Percentiles rank a stretch among this genome's conserved stretches.
Conservation (phyloP, 257 asterid genomes). For the Solanum rostratum region DNA sequence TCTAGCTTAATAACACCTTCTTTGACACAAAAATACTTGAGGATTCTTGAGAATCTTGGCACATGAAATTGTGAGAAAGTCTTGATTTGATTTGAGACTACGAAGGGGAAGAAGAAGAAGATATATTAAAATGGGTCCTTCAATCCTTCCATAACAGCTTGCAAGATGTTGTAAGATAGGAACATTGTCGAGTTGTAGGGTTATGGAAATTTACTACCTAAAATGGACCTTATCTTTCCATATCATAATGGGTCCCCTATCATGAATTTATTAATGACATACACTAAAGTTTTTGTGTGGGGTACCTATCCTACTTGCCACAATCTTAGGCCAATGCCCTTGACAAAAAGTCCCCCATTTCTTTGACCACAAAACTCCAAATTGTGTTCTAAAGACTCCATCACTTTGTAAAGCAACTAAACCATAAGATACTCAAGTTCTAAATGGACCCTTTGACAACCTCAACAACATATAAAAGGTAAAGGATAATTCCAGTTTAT, state of each 20-base stretch:
- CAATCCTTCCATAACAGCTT: neutral
- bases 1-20: neutral
- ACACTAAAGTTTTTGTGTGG: neutral
- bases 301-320: conserved; percentile 3
- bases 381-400: neutral
- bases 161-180: neutral
- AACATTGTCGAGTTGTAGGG: neutral
- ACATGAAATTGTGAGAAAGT: neutral
- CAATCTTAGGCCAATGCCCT: neutral
- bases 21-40: neutral
- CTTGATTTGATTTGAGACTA: neutral
- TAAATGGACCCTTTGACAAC: neutral
- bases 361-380: conserved; percentile 4
- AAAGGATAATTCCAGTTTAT: neutral
- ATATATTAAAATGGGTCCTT: neutral
- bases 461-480: neutral
- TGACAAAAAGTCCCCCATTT: neutral
- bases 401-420: neutral
- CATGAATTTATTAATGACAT: conserved; percentile 3
- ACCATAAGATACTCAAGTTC: neutral
- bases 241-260: conserved; percentile 15
- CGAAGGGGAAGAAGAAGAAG: neutral
- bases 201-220: neutral
- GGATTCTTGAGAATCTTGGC: neutral
- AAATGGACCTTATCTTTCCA: neutral